Conservation (phyloP, 2,329 filamentous ascomycete species). For the Hypoxylon sp. region DNA sequence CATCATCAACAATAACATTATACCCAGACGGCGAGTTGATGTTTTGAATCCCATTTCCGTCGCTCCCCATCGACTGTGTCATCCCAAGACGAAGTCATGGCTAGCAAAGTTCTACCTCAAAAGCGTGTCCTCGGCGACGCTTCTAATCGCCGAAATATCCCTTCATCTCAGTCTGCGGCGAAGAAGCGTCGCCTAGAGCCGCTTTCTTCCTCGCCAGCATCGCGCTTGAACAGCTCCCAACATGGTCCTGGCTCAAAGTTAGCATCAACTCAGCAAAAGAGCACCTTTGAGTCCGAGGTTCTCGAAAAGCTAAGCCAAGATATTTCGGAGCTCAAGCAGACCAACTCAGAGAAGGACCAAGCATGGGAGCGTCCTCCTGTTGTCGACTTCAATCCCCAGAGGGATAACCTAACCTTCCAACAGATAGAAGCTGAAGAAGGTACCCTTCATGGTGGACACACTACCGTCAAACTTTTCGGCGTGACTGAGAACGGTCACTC, state of each 20-base stretch:
- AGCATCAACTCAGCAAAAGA: conserved; percentile 85
- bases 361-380: conserved; percentile 81
- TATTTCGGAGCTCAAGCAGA: conserved; percentile 86
- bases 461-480: conserved; percentile 92
- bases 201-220: conserved; percentile 68
- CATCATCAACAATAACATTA: conserved; percentile 12
- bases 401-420: conserved; percentile 87
- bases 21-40: conserved; percentile 25
- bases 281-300: conserved; percentile 92
- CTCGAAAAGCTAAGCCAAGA: conserved; percentile 97
- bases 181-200: conserved; percentile 90
- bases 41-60: conserved; percentile 20
- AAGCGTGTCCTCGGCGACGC: conserved; percentile 81
- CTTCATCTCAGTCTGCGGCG: conserved; percentile 68
- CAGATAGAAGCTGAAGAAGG: conserved; percentile 97
- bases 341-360: conserved; percentile 93
- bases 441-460: conserved; percentile 79
- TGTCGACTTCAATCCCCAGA: conserved; percentile 67
- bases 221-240: conserved; percentile 74
- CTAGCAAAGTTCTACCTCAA: conserved; percentile 71
- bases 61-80: conserved; percentile 29
- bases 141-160: conserved; percentile 74
- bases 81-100: conserved; percentile 57
- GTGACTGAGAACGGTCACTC: conserved; percentile 89
- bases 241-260: conserved; percentile 73